Conservation (phyloP, 306 rosid species). For the Cucumis cinereus region DNA sequence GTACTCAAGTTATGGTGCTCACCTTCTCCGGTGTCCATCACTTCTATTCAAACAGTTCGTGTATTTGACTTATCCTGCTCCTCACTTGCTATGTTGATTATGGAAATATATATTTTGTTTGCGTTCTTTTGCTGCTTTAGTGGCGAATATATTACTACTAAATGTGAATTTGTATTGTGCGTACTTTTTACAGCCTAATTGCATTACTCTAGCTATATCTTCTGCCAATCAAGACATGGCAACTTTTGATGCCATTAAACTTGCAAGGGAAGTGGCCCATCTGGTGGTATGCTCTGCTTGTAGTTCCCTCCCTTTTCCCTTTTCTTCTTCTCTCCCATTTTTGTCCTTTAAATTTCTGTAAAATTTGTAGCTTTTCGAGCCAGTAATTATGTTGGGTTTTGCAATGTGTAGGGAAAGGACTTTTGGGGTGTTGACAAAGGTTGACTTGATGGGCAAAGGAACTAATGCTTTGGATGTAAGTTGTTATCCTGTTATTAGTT, state of each 20-base stretch:
- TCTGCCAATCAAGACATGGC: slow-evolving; percentile 94
- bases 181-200: slow-evolving; percentile 52
- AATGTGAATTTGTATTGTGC: neutral
- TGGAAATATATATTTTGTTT: neutral
- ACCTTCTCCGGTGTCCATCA: neutral
- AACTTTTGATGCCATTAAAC: slow-evolving; percentile 88
- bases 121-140: neutral
- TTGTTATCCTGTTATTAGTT: neutral
- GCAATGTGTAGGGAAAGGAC: slow-evolving; percentile 59
- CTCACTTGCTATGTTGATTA: neutral
- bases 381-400: neutral
- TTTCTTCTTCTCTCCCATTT: neutral
- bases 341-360: neutral
- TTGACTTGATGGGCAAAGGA: slow-evolving; percentile 97
- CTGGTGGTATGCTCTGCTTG: slow-evolving; percentile 32
- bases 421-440: slow-evolving; percentile 86
- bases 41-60: neutral
- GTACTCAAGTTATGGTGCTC: neutral
- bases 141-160: neutral
- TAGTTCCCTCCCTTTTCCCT: neutral
- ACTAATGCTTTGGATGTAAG: slow-evolving; percentile 80
- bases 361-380: neutral
- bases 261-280: slow-evolving; percentile 78
- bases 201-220: slow-evolving; percentile 69
- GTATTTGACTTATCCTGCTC: neutral